phyloP scores from a whole-genome alignment of 202 grass and related monocot genomes.

The Bolboschoenoplectus hybrid region DNA sequence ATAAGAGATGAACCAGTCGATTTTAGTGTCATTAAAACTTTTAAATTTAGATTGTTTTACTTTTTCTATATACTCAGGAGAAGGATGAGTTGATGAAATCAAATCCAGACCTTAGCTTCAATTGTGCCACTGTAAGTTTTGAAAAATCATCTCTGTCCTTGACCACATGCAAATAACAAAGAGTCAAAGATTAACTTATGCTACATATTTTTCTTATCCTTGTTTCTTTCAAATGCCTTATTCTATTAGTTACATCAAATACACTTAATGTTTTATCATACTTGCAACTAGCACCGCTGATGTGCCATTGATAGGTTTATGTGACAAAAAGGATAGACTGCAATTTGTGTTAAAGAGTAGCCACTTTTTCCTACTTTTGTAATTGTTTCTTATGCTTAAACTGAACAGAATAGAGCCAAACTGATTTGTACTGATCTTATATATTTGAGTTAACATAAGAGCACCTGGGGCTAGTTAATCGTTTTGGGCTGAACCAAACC shows the following conservation, averaged over 20 bases:
- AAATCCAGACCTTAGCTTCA: conserved; percentile 92
- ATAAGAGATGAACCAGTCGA: conserved; percentile 1
- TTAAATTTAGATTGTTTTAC: conserved; percentile 28
- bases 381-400: neutral
- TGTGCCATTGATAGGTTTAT: conserved; percentile 19
- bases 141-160: conserved; percentile 12
- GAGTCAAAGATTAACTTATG: conserved; percentile 6
- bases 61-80: conserved; percentile 60
- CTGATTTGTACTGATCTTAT: neutral
- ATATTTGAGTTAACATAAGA: neutral
- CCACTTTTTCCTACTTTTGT: neutral
- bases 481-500: neutral
- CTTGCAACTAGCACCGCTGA: neutral
- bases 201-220: neutral
- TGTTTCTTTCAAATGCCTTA: neutral
- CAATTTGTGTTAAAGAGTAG: neutral
- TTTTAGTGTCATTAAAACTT: conserved; percentile 20
- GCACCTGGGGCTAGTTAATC: neutral
- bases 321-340: neutral
- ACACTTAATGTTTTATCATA: neutral
- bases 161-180: neutral
- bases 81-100: conserved; percentile 80
- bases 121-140: conserved; percentile 80
- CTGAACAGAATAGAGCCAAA: neutral
- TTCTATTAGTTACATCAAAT: neutral